These are phyloP conservation scores for Extremus antarcticus DNA, from an alignment of 495 filamentous ascomycete genomes.

Conservation along the genomic window DNA sequence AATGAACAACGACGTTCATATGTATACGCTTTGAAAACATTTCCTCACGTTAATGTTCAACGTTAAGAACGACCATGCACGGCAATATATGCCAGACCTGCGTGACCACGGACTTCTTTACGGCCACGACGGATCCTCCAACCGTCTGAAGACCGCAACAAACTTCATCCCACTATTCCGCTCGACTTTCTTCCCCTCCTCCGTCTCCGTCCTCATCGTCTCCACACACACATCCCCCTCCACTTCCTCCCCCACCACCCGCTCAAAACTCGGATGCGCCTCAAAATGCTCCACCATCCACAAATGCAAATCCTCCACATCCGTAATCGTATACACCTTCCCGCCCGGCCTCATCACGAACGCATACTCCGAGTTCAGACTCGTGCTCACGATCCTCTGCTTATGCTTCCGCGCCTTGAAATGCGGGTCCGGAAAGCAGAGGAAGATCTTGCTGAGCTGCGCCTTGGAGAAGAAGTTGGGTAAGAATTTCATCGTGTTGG, in stretches of 20 bases:
- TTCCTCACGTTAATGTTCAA: neutral
- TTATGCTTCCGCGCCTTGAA: slow-evolving; percentile 98
- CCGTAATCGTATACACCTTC: slow-evolving; percentile 87
- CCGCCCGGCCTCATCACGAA: slow-evolving; percentile 76
- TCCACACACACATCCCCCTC: slow-evolving; percentile 62
- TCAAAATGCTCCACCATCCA: slow-evolving; percentile 89
- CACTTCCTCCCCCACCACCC: slow-evolving; percentile 32
- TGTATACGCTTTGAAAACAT: neutral
- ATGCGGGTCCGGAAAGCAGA: slow-evolving; percentile 97
- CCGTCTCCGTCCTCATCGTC: slow-evolving; percentile 77
- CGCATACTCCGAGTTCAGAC: slow-evolving; percentile 84
- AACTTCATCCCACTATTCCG: slow-evolving; percentile 82
- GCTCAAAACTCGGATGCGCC: slow-evolving; percentile 55
- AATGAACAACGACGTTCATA: neutral
- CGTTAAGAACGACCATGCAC: too few relatives aligned
- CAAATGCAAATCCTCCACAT: slow-evolving; percentile 83
- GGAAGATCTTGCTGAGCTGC: slow-evolving; percentile 80
- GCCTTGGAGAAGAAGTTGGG: slow-evolving; percentile 78
- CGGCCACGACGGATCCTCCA: slow-evolving; percentile 67
- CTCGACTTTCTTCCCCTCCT: slow-evolving; percentile 94
- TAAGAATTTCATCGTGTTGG: slow-evolving; percentile 97
- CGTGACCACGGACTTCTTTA: too few relatives aligned
- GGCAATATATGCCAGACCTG: too few relatives aligned
- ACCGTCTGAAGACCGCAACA: slow-evolving; percentile 71
- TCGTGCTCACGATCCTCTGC: slow-evolving; percentile 80